Evolutionary conservation across 108 stramenopile genomes (phyloP), one percentile per base, ranked within the genome.

Genomic region (Cyclotella choctawhatcheeana): DNA sequence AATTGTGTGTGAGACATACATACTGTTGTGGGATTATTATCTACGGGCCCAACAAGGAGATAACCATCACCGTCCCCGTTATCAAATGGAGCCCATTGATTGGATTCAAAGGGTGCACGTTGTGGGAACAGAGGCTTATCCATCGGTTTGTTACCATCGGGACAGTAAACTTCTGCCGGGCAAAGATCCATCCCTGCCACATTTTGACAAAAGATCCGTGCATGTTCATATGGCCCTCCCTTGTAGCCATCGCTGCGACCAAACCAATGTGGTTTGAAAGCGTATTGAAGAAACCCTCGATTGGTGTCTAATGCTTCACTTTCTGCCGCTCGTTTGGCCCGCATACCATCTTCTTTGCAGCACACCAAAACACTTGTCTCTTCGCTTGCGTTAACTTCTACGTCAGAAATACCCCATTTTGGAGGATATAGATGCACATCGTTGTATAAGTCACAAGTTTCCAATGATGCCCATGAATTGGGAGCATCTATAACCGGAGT

Each of bases 141-240:
- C 1, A 12, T 18, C 24, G 64, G 45, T 27, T 59, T 27, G 4
- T 54, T 50, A 18, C 64, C 56, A 22, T 66, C 30, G 13, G 73
- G 73, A 27, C 73, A 74, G 55, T 74, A 74, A 0, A 63, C 73
- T 16, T 61, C 64, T 7, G 67, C 5, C 22, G 77, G 77, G 62
- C 77, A 79, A 0, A 79, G 58, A n/a, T 53, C 29, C 77, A 71
- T 79, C 18, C 58, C 65, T 16, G 59, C 64, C 48, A 79, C 31
- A 25, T 54, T 24, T 32, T 44, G 10, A 56, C 73, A 74, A 59
- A 74, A 74, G 32, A 40, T 14, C 20, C 29, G 13, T 8, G 56
- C 73, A 56, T 65, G 55, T 7, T 58, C 44, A 17, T 20, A 56
- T 1, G 22, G 31, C 40, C 29, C 37, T 25, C 73, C 73, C 1